Base-by-base conservation (phyloP, 306 rosid species). In the Astragalus glycyphyllos region DNA sequence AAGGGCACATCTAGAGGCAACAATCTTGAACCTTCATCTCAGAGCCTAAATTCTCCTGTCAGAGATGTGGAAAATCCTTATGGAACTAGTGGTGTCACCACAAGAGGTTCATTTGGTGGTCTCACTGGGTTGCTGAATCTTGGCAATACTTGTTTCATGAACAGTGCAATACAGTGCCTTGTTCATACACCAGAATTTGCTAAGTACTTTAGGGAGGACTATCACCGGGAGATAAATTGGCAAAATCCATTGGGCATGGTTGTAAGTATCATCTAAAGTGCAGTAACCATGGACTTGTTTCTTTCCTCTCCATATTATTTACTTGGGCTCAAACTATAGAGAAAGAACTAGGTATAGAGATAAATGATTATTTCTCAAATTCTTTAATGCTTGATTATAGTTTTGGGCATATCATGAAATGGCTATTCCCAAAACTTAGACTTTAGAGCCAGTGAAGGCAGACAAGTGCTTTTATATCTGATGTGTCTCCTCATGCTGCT, bases 131-230 rank as follows among this genome's bases (percentile, higher is more conserved):
- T 94, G 84, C 80, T 85, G 76, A 94, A 94, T 81, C 97, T 94
- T 72, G 98, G 98, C 79, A 94, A 94, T 80, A 94, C 98, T 47
- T 94, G 98, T 89, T 94, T 90, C 79, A 94, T 94, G 98, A 94
- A 94, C 83, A 90, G 98, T 79, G 97, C 98, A 6, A 87, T 94
- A 56, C 98, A 94, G 68, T 90, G 98, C 74, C 98, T 94, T 66
- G 97, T 94, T 77, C 97, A 94, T 75, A 90, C 98, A 13, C 98
- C 97, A 12, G 98, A 94, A 80, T 90, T 94, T 44, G 92, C 97
- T 55, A 86, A 76, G 84, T 94, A 90, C 82, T 94, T 94, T 69
- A 86, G 90, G 73, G 98, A 94, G 79, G 96, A 94, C 81, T 94
- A 94, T 82, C 98, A 94, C 53, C 95, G 69, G 81, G 98, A 94